Evolutionary conservation across 1,139 yeast species (phyloP), one percentile per base, ranked within the genome.

Genomic region (Debaryomyces singareniensis): DNA sequence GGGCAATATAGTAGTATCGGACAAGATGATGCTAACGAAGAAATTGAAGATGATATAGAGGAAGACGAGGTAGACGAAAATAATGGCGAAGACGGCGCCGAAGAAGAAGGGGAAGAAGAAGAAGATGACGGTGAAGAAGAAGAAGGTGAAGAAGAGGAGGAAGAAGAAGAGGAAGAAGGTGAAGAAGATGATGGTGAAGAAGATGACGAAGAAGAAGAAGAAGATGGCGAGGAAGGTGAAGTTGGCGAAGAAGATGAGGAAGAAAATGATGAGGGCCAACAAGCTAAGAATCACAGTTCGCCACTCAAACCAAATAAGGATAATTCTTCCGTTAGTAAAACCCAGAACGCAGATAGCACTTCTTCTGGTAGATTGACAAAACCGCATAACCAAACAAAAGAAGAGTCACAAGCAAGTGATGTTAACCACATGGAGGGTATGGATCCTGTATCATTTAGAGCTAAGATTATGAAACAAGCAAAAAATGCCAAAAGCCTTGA

Each of bases 401-500:
- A 32, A 27, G 36, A 27, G 25, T 42, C 25, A 12, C 28, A 29
- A 4, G 31, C 27, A 5, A 38, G 38, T 11, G 29, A 35, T 10
- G 32, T 33, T 34, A 42, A 14, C 13, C 14, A 7, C 28, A 15
- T 15, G 6, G 28, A 27, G 18, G 14, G 25, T 5, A 14, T 7
- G 16, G 26, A 25, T 4, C 26, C 24, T 13, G 27, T 25, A 4
- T 21, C 53, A 11, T 44, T 55, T 29, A 59, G 77, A 31, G 59
- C 60, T 26, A 55, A 58, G 22, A 50, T 72, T 15, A 54, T 59
- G 3, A 48, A 54, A 22, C 65, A 65, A 27, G 74, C 80, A 2
- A 53, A 55, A 29, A 30, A 53, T 2, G 75, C 82, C 1, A 59
- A 64, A 2, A 57, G 61, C 3, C 75, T 74, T 38, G 83, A 76